These are phyloP conservation scores for Penicillium ochrochloron DNA, from an alignment of 495 filamentous ascomycete genomes.

Conservation along the genomic window DNA sequence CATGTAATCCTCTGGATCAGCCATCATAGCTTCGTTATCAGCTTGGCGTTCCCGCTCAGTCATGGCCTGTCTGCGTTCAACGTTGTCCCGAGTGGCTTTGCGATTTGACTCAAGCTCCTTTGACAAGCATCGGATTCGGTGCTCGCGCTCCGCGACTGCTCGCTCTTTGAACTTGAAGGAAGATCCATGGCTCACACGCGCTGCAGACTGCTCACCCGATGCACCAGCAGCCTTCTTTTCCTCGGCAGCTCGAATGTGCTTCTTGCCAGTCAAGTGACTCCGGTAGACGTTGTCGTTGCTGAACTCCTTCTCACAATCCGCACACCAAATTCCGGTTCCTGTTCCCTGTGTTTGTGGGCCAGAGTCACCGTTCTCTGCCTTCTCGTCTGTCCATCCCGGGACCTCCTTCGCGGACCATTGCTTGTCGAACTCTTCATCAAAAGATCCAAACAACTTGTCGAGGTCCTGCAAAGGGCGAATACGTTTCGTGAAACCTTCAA, in stretches of 20 bases:
- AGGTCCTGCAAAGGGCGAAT: slow-evolving; percentile 82
- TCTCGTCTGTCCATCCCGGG: slow-evolving; percentile 75
- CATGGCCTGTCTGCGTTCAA: slow-evolving; percentile 93
- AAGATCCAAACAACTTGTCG: slow-evolving; percentile 71
- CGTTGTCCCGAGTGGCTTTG: slow-evolving; percentile 85
- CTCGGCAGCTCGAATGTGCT: slow-evolving; percentile 83
- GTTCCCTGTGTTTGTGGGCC: slow-evolving; percentile 60
- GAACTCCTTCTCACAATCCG: slow-evolving; percentile 91
- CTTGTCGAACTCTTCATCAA: slow-evolving; percentile 82
- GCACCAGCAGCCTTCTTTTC: slow-evolving; percentile 52
- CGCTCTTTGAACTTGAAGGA: slow-evolving; percentile 75
- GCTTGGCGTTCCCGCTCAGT: slow-evolving; percentile 92
- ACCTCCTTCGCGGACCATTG: slow-evolving; percentile 80
- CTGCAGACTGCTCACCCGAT: slow-evolving; percentile 28
- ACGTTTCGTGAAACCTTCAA: slow-evolving; percentile 83
- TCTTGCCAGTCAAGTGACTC: slow-evolving; percentile 84
- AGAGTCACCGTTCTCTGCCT: slow-evolving; percentile 43
- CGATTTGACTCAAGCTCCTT: slow-evolving; percentile 77
- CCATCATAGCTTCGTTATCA: slow-evolving; percentile 86
- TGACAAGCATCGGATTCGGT: slow-evolving; percentile 75
- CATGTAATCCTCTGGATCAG: slow-evolving; percentile 53
- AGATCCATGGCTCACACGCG: slow-evolving; percentile 33
- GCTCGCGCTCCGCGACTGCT: slow-evolving; percentile 87
- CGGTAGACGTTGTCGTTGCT: slow-evolving; percentile 95
- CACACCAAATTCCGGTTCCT: slow-evolving; percentile 80